These are phyloP conservation scores for Zychaea mexicana DNA, from an alignment of 371 early-diverging fungal species.

Conservation along the genomic window DNA sequence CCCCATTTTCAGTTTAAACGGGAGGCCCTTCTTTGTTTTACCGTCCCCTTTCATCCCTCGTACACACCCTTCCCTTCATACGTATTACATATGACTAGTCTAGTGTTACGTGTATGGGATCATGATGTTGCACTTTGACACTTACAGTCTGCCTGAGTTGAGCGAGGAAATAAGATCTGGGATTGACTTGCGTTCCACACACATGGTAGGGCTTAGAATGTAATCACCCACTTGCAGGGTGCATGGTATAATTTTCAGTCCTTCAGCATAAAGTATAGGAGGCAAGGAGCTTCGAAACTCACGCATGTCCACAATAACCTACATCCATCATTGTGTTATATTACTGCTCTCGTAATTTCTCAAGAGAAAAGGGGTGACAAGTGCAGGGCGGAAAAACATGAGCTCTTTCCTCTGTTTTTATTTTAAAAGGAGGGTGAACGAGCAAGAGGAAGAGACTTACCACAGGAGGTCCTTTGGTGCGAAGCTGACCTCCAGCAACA, in stretches of 20 bases:
- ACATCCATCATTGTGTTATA: too few species aligned
- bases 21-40: too few species aligned
- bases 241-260: slow-evolving; percentile 77
- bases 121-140: neutral
- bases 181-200: slow-evolving; percentile 95
- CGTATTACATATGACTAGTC: too few species aligned
- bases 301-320: slow-evolving; percentile 91
- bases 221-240: slow-evolving; percentile 97
- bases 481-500: slow-evolving; percentile 57
- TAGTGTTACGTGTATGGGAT: too few species aligned
- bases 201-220: slow-evolving; percentile 83
- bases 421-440: neutral
- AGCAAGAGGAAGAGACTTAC: slow-evolving; percentile 20
- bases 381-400: too few species aligned
- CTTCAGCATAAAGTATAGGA: slow-evolving; percentile 80
- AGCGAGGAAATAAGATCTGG: slow-evolving; percentile 89
- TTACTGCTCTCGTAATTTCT: too few species aligned
- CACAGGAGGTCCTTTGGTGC: slow-evolving; percentile 20
- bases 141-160: slow-evolving; percentile 85
- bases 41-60: too few species aligned
- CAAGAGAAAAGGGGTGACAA: too few species aligned
- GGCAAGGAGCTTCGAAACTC: slow-evolving; percentile 96
- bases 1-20: too few species aligned
- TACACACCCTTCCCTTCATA: neutral
- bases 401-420: too few species aligned